Base-by-base conservation (phyloP, 257 asterid genomes). In the Lithospermum erythrorhizon region DNA sequence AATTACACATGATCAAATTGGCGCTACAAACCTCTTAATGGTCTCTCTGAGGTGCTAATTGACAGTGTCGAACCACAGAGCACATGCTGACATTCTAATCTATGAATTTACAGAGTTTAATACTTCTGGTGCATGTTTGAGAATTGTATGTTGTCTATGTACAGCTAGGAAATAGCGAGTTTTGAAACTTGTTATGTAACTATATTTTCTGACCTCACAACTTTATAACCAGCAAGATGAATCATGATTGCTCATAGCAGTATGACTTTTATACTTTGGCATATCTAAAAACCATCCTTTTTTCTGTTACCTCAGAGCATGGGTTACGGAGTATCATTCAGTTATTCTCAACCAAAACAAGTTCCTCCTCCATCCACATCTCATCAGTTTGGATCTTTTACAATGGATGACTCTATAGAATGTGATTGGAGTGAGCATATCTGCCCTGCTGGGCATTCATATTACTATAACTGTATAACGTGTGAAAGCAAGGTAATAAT, bases 391-490 rank as follows among this genome's bases (percentile, higher is more conserved):
- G 76, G 73, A 65, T 69, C 64, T 10, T 63, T 68, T 74, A 59
- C 81, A 55, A 66, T 56, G 30, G 79, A 75, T 41, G 72, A 76
- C 70, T 61, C 66, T n/a, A 6, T 61, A 48, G 95, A 90, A 21
- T 87, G 91, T 70, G 94, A 87, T 49, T 90, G 98, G 98, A 90
- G 98, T 58, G 95, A 90, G 69, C 98, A 90, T 53, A 75, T 85
- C 29, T 82, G 94, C 75, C 96, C 95, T 14, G 95, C 87, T 53
- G 98, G 94, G 74, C 64, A 78, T 49, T 61, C 81, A 59, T 90
- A 90, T 70, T 87, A 85, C 72, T 90, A 80, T 66, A 90, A 85
- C 53, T 86, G 97, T 51, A 77, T 81, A 54, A 85, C 98, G 35
- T 76, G 84, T 73, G 98, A 90, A 67, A 90, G 95, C 90, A 77